A percentile compares a stretch with the other conserved stretches of the same genome.
Conservation (phyloP, 2,329 filamentous ascomycete genomes). For the Colletotrichum somersetense region DNA sequence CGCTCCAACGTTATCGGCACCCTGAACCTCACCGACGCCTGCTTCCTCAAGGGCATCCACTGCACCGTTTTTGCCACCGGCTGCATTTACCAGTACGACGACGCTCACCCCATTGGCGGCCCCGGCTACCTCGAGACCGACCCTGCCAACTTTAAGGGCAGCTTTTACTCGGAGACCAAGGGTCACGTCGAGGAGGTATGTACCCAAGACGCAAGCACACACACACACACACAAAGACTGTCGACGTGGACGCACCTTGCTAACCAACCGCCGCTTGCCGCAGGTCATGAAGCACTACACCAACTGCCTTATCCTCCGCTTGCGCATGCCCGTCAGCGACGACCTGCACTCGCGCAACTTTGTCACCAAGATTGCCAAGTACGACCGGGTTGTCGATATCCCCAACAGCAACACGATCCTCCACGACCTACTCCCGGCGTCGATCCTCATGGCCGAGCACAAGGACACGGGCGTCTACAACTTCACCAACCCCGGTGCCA, state of each 20-base stretch:
- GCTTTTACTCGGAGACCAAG: conserved; percentile 78
- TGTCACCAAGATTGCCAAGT: conserved; percentile 76
- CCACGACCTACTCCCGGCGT: conserved; percentile 72
- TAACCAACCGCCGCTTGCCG: conserved; percentile 12
- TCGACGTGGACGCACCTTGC: not conserved
- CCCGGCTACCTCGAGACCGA: conserved; percentile 72
- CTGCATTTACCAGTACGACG: conserved; percentile 76
- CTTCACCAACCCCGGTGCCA: conserved; percentile 78
- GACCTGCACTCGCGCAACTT: conserved; percentile 76
- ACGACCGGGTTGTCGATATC: conserved; percentile 74
- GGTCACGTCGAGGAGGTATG: conserved; percentile 73
- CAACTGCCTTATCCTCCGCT: conserved; percentile 72
- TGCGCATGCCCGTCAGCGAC: conserved; percentile 78
- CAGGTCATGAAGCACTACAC: conserved; percentile 72
- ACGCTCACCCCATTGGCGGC: conserved; percentile 70
- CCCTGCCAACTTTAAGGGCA: conserved; percentile 73
- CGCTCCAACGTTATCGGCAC: conserved; percentile 76
- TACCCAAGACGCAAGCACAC: not conserved
- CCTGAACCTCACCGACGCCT: conserved; percentile 72
- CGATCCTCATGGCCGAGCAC: conserved; percentile 71
- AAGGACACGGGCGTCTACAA: conserved; percentile 75
- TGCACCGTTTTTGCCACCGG: conserved; percentile 76
- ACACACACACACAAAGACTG: not conserved
- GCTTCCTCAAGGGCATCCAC: conserved; percentile 70
- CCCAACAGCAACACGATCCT: conserved; percentile 78